Base-by-base conservation (phyloP, 2,329 filamentous ascomycete species). In the Akanthomyces uredinophilus region DNA sequence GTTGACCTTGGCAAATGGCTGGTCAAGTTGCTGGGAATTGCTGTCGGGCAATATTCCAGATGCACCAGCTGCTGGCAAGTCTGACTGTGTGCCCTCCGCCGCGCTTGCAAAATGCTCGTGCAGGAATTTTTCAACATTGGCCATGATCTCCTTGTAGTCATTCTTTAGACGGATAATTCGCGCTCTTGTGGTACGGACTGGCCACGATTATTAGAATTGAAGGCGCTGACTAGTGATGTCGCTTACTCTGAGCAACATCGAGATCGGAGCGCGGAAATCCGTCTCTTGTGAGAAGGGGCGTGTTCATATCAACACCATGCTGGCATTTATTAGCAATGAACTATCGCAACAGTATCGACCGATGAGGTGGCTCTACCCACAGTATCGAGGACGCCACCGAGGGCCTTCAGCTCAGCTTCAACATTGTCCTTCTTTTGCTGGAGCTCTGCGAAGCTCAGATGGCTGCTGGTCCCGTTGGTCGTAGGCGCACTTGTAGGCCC, bases 231-330 rank as follows among this genome's bases (percentile, higher is more conserved):
- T n/a, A 11, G 29, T 60, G 44, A 57, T 57, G 35, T 18, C 39
- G 61, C 81, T 67, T 86, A 95, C 92, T 95, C 77, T 97, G 94
- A 29, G 95, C 89, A 65, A 99, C 90, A 74, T 99, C 95, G 66
- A 99, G 88, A 75, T 99, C 95, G 69, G 91, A 88, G 72, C 95
- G 86, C 37, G 95, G 95, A 73, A 91, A 99, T 53, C 95, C 95
- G 76, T 98, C 95, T 64, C 87, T 85, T 16, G 94, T 97, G 27
- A 92, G 86, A 44, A 99, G 84, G 63, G 86, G 82, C 8, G 95
- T 97, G 69, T 89, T 88, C 95, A 99, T 99, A 70, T 90, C 88
- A 59, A 96, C 94, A 50, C 89, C 87, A 79, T 98, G 94, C 93
- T 97, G 27, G 13, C 7, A 46, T 16, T 16, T 11, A 60, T 75